Percentiles rank a stretch among this genome's conserved stretches.
Evolutionary conservation across 75 land plant genomes (phyloP).

Genomic region (Gnetum montanum): DNA sequence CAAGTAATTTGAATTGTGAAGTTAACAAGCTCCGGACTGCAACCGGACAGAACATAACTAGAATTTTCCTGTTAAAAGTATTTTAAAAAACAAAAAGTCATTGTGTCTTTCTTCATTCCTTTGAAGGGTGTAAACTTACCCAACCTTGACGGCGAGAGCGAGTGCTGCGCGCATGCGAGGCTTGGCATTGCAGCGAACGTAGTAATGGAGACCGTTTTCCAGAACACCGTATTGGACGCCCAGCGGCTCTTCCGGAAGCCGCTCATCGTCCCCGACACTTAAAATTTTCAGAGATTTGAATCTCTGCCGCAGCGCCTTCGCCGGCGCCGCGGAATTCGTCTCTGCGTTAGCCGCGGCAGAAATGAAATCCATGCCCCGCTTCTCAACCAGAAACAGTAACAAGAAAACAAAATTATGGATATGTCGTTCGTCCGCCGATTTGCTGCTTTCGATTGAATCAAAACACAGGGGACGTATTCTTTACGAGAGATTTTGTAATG

Average conservation of each 20-base stretch:
- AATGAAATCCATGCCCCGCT: constrained; percentile 35
- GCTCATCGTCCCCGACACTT: constrained; percentile 32
- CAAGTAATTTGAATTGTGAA: too few relatives aligned
- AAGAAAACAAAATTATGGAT: neutral
- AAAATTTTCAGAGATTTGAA: constrained; percentile 82
- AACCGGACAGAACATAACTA: too few relatives aligned
- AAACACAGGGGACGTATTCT: neutral
- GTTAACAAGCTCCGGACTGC: too few relatives aligned
- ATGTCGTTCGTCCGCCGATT: neutral
- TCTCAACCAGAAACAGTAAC: neutral
- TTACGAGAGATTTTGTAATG: neutral
- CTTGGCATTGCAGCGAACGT: constrained; percentile 80
- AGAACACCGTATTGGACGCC: constrained; percentile 78
- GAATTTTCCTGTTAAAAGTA: too few relatives aligned
- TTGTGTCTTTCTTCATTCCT: too few relatives aligned
- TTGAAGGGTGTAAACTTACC: constrained; percentile 32
- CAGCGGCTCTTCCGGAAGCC: constrained; percentile 41
- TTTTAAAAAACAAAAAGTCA: too few relatives aligned
- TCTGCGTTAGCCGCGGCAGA: constrained; percentile 15
- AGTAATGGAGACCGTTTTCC: constrained; percentile 85
- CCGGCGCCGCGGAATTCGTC: constrained; percentile 17
- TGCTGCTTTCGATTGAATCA: neutral
- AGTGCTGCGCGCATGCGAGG: constrained; percentile 93
- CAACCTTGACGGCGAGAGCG: constrained; percentile 87
- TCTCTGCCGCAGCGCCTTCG: constrained; percentile 24